phyloP scores from a whole-genome alignment of 768 basidiomycete genomes.

The Albatrellus ellisii region DNA sequence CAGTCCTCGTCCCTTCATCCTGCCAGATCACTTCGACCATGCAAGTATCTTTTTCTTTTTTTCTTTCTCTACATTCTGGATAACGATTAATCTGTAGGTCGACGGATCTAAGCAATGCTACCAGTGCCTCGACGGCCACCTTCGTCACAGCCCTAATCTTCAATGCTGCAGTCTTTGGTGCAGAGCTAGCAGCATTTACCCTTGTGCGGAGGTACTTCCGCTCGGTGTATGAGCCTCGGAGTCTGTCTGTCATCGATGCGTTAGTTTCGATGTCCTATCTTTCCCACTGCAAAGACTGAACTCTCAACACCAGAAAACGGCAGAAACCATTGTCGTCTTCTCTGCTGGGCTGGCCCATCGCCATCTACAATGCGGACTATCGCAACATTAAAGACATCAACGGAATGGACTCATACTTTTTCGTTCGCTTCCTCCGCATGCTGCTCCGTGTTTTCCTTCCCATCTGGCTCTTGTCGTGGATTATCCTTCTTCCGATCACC shows the following conservation, averaged over 20 bases:
- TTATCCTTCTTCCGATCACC: conserved; percentile 67
- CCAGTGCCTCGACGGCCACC: conserved; percentile 55
- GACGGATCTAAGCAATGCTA: conserved; percentile 26
- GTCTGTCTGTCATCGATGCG: conserved; percentile 40
- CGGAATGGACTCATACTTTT: conserved; percentile 89
- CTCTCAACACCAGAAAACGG: conserved; percentile 41
- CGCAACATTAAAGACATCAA: conserved; percentile 50
- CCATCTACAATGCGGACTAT: conserved; percentile 50
- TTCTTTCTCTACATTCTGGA: no score
- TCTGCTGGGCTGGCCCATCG: conserved; percentile 52
- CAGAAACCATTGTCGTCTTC: conserved; percentile 34
- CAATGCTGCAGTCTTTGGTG: conserved; percentile 62
- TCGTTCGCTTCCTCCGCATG: conserved; percentile 79
- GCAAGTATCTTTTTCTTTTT: no score
- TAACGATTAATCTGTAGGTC: no score
- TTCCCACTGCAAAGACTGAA: neutral
- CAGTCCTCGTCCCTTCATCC: no score
- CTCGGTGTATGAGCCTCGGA: conserved; percentile 80
- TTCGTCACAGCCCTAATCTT: conserved; percentile 81
- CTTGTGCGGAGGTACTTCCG: conserved; percentile 76
- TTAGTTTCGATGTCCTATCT: conserved; percentile 17
- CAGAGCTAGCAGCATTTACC: conserved; percentile 69
- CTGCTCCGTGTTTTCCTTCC: conserved; percentile 75
- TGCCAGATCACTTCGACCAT: no score
- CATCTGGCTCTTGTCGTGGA: conserved; percentile 88